Evolutionary conservation across 768 basidiomycete species (phyloP).

Genomic region (Xerocomus potaroensis): DNA sequence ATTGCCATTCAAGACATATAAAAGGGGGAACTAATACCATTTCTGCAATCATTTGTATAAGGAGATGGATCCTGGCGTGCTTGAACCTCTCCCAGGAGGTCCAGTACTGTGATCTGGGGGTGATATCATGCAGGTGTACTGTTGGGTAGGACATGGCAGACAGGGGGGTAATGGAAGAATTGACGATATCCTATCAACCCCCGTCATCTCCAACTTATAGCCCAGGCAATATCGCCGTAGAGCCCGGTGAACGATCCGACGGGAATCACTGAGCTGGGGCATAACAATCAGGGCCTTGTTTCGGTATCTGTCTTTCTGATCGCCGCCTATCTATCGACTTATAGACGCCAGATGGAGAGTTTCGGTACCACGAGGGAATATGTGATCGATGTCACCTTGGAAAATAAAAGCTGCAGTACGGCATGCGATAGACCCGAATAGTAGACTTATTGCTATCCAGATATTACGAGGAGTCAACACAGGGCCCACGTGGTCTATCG

Average conservation of each 20-base stretch:
- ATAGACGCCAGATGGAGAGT: background rate
- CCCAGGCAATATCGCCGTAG: too few relatives aligned
- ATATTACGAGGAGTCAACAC: background rate
- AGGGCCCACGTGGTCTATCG: background rate
- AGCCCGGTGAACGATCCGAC: background rate
- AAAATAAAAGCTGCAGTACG: background rate
- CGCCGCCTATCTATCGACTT: background rate
- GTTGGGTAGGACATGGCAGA: conserved; percentile 23
- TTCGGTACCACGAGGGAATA: background rate
- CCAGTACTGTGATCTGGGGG: conserved; percentile 37
- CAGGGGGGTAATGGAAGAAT: background rate
- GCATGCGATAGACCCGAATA: background rate
- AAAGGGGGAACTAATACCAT: conserved; percentile 34
- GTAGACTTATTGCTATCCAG: background rate
- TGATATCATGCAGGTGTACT: conserved; percentile 42
- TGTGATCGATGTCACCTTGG: background rate
- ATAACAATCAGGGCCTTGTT: conserved; percentile 1
- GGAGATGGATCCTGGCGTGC: conserved; percentile 46
- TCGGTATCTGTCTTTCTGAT: background rate
- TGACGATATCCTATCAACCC: too few relatives aligned
- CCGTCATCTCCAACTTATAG: too few relatives aligned
- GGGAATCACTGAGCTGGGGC: conserved; percentile 3
- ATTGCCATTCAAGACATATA: background rate
- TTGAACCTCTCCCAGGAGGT: conserved; percentile 48
- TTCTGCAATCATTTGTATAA: conserved; percentile 60